Conservation (phyloP, 805 yeast genomes). For the Candida methanosorbosa region DNA sequence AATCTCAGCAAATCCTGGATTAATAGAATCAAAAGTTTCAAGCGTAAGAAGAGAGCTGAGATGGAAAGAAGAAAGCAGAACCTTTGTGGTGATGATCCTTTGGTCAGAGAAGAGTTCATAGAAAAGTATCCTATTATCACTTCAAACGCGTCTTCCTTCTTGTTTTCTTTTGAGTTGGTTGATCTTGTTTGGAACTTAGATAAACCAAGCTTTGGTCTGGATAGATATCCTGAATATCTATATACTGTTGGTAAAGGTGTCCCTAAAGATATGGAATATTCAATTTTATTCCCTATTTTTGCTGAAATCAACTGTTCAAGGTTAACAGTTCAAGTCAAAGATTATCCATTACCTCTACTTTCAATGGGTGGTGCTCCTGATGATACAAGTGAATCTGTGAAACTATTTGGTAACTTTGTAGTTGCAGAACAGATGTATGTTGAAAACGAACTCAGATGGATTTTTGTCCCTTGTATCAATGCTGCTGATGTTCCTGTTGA, state of each 20-base stretch:
- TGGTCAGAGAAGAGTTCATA: slow-evolving; percentile 14
- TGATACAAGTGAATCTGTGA: slow-evolving; percentile 22
- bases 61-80: slow-evolving; percentile 2
- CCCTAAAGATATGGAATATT: slow-evolving; percentile 43
- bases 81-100: slow-evolving; percentile 18
- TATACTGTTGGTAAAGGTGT: slow-evolving; percentile 37
- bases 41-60: slow-evolving; percentile 1
- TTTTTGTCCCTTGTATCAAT: slow-evolving; percentile 44
- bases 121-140: slow-evolving; percentile 19
- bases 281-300: slow-evolving; percentile 44
- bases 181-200: slow-evolving; percentile 39
- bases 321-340: slow-evolving; percentile 38
- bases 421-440: slow-evolving; percentile 55
- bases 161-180: slow-evolving; percentile 42
- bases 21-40: slow-evolving; percentile 10
- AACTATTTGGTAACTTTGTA: slow-evolving; percentile 39
- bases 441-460: slow-evolving; percentile 29
- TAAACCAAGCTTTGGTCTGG: slow-evolving; percentile 44
- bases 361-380: slow-evolving; percentile 42
- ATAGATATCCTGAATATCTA: slow-evolving; percentile 35
- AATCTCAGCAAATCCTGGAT: slow-evolving; percentile 26
- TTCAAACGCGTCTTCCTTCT: slow-evolving; percentile 34
- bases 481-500: slow-evolving; percentile 7
- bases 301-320: slow-evolving; percentile 34
- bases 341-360: slow-evolving; percentile 50